Conservation (phyloP, 2,329 filamentous ascomycete species). For the Gnomoniopsis smithogilvyi region DNA sequence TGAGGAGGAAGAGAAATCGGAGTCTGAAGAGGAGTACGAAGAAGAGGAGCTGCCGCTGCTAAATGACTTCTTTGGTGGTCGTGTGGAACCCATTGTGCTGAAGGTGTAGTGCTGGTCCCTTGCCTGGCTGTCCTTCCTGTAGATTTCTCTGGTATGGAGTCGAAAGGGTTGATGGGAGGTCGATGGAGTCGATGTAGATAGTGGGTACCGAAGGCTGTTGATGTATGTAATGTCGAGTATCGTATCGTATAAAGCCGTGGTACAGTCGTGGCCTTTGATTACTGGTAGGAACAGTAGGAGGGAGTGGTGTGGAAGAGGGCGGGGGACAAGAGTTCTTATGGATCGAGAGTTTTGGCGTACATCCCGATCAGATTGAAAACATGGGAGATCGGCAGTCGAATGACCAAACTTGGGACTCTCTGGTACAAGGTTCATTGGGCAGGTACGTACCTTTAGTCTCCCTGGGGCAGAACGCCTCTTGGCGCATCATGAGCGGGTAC, state of each 20-base stretch:
- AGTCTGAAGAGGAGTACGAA: constrained; percentile 35
- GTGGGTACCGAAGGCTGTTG: not conserved
- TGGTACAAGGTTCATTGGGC: not conserved
- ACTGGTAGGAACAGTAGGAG: not conserved
- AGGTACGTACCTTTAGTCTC: constrained; percentile 8
- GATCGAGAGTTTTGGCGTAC: constrained; percentile 15
- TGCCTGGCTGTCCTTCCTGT: not conserved
- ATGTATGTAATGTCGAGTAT: not conserved
- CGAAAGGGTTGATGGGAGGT: not conserved
- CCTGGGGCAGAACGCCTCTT: constrained; percentile 11
- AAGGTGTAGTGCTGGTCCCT: not conserved
- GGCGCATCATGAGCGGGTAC: not conserved
- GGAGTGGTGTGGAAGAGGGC: constrained; percentile 3
- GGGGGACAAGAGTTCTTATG: constrained; percentile 18
- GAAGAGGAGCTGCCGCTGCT: constrained; percentile 37
- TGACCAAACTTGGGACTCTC: constrained; percentile 4
- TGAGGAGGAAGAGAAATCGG: constrained; percentile 38
- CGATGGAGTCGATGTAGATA: not conserved
- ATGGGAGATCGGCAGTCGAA: constrained; percentile 14
- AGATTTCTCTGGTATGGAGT: not conserved
- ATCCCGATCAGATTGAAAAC: constrained; percentile 10
- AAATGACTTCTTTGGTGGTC: constrained; percentile 35
- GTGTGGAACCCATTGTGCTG: constrained; percentile 30
- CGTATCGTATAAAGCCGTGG: not conserved
- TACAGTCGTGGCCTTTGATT: not conserved